These are phyloP conservation scores for Apiotrichum sp. DNA, from an alignment of 1,284 basidiomycete species.

Conservation along the genomic window DNA sequence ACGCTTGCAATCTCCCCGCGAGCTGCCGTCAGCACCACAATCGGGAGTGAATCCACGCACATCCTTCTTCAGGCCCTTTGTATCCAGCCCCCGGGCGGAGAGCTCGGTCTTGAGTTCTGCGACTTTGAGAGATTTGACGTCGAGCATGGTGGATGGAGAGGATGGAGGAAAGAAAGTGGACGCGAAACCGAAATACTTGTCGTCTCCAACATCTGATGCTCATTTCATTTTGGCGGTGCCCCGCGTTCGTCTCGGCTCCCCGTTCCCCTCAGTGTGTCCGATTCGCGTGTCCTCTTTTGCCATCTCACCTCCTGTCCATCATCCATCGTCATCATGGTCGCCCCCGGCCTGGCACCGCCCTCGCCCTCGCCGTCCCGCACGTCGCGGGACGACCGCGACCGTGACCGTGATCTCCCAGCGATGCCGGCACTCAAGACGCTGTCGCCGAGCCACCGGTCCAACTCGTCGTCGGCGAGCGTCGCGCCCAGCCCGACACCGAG, in stretches of 20 bases:
- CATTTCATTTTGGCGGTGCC: too few relatives aligned
- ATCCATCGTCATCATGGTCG: not conserved
- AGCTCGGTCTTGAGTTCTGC: constrained; percentile 45
- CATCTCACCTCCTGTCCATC: not conserved
- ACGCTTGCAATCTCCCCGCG: constrained; percentile 29
- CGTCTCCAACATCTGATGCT: too few relatives aligned
- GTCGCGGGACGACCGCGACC: not conserved
- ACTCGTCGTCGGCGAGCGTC: not conserved
- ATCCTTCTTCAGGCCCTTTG: constrained; percentile 42
- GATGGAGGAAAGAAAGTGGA: too few relatives aligned
- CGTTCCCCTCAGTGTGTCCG: not conserved
- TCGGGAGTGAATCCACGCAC: constrained; percentile 24
- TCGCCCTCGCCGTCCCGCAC: not conserved
- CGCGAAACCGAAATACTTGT: too few relatives aligned
- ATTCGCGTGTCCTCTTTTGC: too few relatives aligned
- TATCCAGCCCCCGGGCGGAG: constrained; percentile 33
- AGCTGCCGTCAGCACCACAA: constrained; percentile 23
- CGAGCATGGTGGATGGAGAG: not conserved
- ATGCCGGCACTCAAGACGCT: not conserved
- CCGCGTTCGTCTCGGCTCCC: too few relatives aligned
- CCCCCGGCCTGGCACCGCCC: not conserved
- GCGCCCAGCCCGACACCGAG: not conserved
- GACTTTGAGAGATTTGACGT: constrained; percentile 30
- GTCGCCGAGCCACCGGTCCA: not conserved
- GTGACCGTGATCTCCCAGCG: too few relatives aligned